A percentile compares a stretch with the other conserved stretches of the same genome.
These are phyloP conservation scores for Perilla frutescens DNA, from an alignment of 257 asterid species.

Conservation along the genomic window DNA sequence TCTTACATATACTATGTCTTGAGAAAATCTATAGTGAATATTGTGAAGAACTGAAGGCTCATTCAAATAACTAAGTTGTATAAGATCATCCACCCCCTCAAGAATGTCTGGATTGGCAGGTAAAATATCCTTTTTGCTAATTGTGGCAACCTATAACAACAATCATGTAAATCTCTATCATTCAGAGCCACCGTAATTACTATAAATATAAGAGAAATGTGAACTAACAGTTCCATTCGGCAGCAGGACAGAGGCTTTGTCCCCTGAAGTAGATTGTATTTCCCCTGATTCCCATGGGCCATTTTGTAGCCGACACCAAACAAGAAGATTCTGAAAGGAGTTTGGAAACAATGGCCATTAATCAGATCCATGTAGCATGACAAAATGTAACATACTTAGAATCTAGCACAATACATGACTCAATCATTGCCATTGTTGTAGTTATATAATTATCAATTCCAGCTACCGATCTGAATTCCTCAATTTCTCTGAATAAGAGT, in stretches of 20 bases:
- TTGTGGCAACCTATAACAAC: slow-evolving; percentile 60
- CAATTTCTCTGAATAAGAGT: neutral
- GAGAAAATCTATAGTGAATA: slow-evolving; percentile 70
- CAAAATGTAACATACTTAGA: slow-evolving; percentile 18
- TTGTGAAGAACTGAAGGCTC: slow-evolving; percentile 96
- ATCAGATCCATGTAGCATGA: slow-evolving; percentile 7
- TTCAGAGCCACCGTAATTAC: slow-evolving; percentile 26
- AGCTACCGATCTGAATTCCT: slow-evolving; percentile 20
- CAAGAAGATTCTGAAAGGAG: slow-evolving; percentile 72
- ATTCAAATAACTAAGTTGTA: slow-evolving; percentile 83
- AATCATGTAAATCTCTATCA: slow-evolving; percentile 30
- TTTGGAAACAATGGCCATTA: slow-evolving; percentile 20
- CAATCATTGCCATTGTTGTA: slow-evolving; percentile 10
- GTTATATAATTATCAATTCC: slow-evolving; percentile 21
- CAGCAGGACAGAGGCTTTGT: slow-evolving; percentile 60
- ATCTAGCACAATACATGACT: slow-evolving; percentile 22
- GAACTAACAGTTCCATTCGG: slow-evolving; percentile 74
- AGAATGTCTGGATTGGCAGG: slow-evolving; percentile 96
- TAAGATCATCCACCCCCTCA: slow-evolving; percentile 88
- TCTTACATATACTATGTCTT: slow-evolving; percentile 77
- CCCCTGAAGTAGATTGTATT: slow-evolving; percentile 75
- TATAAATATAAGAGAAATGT: slow-evolving; percentile 7
- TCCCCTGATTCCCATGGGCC: slow-evolving; percentile 77
- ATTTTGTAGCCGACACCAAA: slow-evolving; percentile 71
- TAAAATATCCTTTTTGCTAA: slow-evolving; percentile 59